A percentile compares a stretch with the other conserved stretches of the same genome.
These are phyloP conservation scores for Xenoacremonium recifei DNA, from an alignment of 2,329 filamentous ascomycete species.

Conservation along the genomic window DNA sequence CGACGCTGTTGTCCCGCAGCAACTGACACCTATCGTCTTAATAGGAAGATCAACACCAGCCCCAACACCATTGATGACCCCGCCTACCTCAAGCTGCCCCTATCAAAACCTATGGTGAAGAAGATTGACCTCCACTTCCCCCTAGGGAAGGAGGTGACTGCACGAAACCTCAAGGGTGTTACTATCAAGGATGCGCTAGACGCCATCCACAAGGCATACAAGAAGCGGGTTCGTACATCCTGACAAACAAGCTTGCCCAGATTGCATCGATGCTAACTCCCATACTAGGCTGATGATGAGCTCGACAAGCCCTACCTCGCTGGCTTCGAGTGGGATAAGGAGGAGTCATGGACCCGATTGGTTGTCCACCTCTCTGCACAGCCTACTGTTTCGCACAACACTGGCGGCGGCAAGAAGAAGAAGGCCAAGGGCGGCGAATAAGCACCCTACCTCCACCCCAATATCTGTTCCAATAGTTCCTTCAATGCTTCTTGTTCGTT, in stretches of 20 bases:
- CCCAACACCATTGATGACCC: constrained; percentile 76
- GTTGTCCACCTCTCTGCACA: constrained; percentile 82
- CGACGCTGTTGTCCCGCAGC: too few species aligned
- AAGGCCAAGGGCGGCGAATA: constrained; percentile 60
- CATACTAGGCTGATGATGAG: constrained; percentile 78
- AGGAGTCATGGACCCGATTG: constrained; percentile 85
- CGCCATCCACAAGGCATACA: constrained; percentile 93
- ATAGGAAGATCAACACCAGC: constrained; percentile 92
- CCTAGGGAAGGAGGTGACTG: constrained; percentile 81
- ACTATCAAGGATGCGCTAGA: constrained; percentile 97
- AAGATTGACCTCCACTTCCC: constrained; percentile 94
- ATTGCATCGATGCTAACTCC: constrained; percentile 7
- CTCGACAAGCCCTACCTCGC: constrained; percentile 82
- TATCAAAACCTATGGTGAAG: constrained; percentile 82
- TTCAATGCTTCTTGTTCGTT: constrained; percentile 36
- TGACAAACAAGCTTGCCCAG: too few species aligned
- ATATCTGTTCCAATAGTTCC: constrained; percentile 42
- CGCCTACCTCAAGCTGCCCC: constrained; percentile 75
- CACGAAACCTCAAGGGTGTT: constrained; percentile 88
- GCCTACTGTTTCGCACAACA: constrained; percentile 49
- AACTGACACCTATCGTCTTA: constrained; percentile 8
- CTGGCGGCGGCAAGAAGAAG: constrained; percentile 66
- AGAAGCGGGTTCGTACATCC: constrained; percentile 87
- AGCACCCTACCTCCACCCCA: constrained; percentile 21
- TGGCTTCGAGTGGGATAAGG: constrained; percentile 95